These are phyloP conservation scores for Thermomucor indicae-seudaticae DNA, from an alignment of 371 early-diverging fungal genomes.

Conservation along the genomic window DNA sequence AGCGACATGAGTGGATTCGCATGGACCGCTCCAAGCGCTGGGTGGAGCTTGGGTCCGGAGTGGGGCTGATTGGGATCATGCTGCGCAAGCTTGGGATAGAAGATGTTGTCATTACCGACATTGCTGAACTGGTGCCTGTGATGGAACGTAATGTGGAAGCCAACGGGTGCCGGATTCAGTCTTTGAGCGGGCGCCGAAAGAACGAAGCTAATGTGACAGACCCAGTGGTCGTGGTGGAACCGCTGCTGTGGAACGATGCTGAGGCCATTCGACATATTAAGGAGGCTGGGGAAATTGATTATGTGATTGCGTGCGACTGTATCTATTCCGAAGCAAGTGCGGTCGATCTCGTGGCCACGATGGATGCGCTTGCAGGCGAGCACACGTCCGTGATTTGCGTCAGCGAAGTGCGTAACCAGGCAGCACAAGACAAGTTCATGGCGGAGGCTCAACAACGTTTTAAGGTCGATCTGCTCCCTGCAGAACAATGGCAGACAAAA, in stretches of 20 bases:
- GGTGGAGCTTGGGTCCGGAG: slow-evolving; percentile 51
- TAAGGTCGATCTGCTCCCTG: slow-evolving; percentile 36
- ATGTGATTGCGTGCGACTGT: slow-evolving; percentile 50
- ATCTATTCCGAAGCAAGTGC: slow-evolving; percentile 56
- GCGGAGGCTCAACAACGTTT: slow-evolving; percentile 31
- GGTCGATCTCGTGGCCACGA: slow-evolving; percentile 40
- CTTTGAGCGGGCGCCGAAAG: slow-evolving; percentile 35
- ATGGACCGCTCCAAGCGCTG: slow-evolving; percentile 36
- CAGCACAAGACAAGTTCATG: slow-evolving; percentile 48
- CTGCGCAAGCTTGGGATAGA: slow-evolving; percentile 42
- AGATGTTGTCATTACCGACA: slow-evolving; percentile 43
- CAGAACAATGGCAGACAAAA: slow-evolving; percentile 40
- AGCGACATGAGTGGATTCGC: slow-evolving; percentile 31
- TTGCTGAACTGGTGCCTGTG: slow-evolving; percentile 33
- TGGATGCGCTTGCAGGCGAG: slow-evolving; percentile 31
- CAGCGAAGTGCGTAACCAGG: slow-evolving; percentile 49
- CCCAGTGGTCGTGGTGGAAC: slow-evolving; percentile 25
- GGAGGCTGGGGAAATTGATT: slow-evolving; percentile 35
- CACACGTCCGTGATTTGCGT: slow-evolving; percentile 43
- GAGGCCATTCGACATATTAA: slow-evolving; percentile 27
- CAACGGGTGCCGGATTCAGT: slow-evolving; percentile 26
- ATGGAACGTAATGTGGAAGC: slow-evolving; percentile 46
- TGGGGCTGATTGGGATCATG: slow-evolving; percentile 48
- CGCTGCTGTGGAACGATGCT: slow-evolving; percentile 43
- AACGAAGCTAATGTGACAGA: slow-evolving; percentile 23